These are phyloP conservation scores for Schwanniomyces sp. DNA, from an alignment of 805 yeast genomes.

Conservation along the genomic window DNA sequence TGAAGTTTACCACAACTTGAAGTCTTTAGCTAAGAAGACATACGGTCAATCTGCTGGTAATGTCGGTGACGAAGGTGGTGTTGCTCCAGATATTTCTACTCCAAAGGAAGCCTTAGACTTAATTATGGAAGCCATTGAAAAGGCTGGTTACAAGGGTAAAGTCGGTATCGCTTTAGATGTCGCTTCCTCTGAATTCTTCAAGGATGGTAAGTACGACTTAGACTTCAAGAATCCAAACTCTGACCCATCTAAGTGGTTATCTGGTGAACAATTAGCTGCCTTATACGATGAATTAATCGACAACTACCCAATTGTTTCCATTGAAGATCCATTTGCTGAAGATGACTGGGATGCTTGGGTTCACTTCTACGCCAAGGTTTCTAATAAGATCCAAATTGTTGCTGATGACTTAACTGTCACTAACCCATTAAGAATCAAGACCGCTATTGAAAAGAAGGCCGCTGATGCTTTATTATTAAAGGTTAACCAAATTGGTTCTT, in stretches of 20 bases:
- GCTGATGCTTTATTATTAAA: slow-evolving; percentile 93
- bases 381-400: slow-evolving; percentile 80
- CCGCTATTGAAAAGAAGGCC: slow-evolving; percentile 95
- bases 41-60: slow-evolving; percentile 99
- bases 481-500: slow-evolving; percentile 98
- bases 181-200: slow-evolving; percentile 97
- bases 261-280: slow-evolving; percentile 83
- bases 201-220: slow-evolving; percentile 94
- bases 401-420: slow-evolving; percentile 99
- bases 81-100: slow-evolving; percentile 95
- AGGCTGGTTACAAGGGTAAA: slow-evolving; percentile 94
- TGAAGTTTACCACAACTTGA: slow-evolving; percentile 97
- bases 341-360: slow-evolving; percentile 99
- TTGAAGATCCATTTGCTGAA: slow-evolving; percentile 99
- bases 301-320: slow-evolving; percentile 96
- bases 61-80: slow-evolving; percentile 99
- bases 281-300: slow-evolving; percentile 76
- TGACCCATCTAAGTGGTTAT: slow-evolving; percentile 86
- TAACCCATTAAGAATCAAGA: slow-evolving; percentile 91
- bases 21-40: slow-evolving; percentile 86
- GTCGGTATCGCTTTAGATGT: slow-evolving; percentile 92
- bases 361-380: slow-evolving; percentile 71
- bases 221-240: slow-evolving; percentile 98
- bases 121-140: slow-evolving; percentile 83
- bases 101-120: slow-evolving; percentile 97